Base-by-base conservation (phyloP, 805 yeast genomes). In the Priceomyces haplophilus region DNA sequence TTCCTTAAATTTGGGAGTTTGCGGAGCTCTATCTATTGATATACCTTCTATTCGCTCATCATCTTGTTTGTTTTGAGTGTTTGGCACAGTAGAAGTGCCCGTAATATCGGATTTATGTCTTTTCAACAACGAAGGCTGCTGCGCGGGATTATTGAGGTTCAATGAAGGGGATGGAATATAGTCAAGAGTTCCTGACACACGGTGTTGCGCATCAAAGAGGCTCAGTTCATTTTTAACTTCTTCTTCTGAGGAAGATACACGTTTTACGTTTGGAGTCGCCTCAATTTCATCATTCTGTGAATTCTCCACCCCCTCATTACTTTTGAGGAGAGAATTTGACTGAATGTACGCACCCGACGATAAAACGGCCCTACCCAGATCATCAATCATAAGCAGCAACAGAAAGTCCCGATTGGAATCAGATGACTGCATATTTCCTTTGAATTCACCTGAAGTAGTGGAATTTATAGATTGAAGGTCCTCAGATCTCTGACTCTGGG, bases 361-460 rank as follows among this genome's bases (percentile, higher is more conserved):
- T 45, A 70, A 61, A 7, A 60, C 61, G 6, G 75, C 75, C 40
- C 64, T 64, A 7, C 75, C 75, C 53, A 56, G 59, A 37, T 65
- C 72, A 46, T 70, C 73, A 34, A 70, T 58, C 50, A 61, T 66
- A 35, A 69, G 53, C 36, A 59, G 59, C 48, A 69, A 55, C 47
- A 56, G 61, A 45, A 66, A 67, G 41, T 59, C 65, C 29, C 40
- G 42, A 21, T 10, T 18, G 13, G 27, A 15, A 17, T 31, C 40
- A 23, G 18, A 16, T 36, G 19, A 15, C 27, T 16, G 23, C 29
- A 16, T 17, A 11, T 36, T 36, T n/a, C n/a, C n/a, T n/a, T n/a
- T n/a, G n/a, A n/a, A n/a, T n/a, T n/a, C n/a, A n/a, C 29, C 33
- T 8, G 39, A 35, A 6, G 38, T 4, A 7, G 12, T 15, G 15